A percentile compares a stretch with the other conserved stretches of the same genome.
Conservation (phyloP, 495 filamentous ascomycete genomes). For the Hypoxylon subgilvum region DNA sequence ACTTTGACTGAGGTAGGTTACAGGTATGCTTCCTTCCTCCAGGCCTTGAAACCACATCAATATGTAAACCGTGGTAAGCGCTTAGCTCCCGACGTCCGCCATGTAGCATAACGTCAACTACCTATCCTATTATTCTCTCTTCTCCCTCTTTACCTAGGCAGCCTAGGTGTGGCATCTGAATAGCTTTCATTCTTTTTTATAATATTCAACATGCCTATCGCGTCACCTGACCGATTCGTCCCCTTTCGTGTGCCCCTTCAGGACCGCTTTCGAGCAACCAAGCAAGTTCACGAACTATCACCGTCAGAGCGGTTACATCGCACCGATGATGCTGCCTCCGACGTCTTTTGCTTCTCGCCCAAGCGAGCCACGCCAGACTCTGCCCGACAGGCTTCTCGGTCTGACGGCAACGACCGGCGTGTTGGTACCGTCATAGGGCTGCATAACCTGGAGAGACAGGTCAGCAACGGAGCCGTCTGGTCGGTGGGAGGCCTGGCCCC, state of each 20-base stretch:
- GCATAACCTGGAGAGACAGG: conserved; percentile 47
- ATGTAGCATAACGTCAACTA: neutral
- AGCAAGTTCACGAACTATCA: conserved; percentile 64
- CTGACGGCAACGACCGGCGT: conserved; percentile 42
- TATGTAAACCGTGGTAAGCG: neutral
- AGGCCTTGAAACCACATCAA: conserved; percentile 1
- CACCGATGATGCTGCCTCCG: conserved; percentile 60
- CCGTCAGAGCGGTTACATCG: conserved; percentile 67
- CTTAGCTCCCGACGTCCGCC: neutral
- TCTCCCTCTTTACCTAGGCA: conserved; percentile 21
- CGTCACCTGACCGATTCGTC: conserved; percentile 72
- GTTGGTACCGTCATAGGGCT: conserved; percentile 48
- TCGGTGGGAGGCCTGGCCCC: conserved; percentile 72
- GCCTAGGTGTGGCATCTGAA: conserved; percentile 35
- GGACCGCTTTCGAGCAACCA: conserved; percentile 69
- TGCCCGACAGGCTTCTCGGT: conserved; percentile 33
- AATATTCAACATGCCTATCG: conserved; percentile 41
- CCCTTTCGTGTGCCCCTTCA: conserved; percentile 55
- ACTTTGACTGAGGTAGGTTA: no score
- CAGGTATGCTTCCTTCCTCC: neutral
- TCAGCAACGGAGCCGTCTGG: conserved; percentile 79
- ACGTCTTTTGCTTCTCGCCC: conserved; percentile 68
- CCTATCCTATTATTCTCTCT: conserved; percentile 7
- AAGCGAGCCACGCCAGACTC: conserved; percentile 46
- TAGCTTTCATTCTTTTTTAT: conserved; percentile 41